Base-by-base conservation (phyloP, 1,139 yeast genomes). In the Pichia sp. region DNA sequence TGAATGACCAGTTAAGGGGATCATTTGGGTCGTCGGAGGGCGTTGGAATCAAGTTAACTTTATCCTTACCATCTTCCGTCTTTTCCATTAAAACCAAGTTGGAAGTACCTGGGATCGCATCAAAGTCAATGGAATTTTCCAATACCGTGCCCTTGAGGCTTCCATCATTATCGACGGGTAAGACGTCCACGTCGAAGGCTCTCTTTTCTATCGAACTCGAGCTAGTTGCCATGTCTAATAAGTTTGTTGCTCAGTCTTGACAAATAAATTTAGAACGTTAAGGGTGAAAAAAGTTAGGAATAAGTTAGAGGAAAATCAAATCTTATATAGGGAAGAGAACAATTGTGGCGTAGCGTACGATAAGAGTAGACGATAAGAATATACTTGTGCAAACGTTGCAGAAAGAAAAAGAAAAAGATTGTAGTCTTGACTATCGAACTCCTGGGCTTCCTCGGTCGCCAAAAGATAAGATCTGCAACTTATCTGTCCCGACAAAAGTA, bases 91-190 rank as follows among this genome's bases (percentile, higher is more conserved):
- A 87, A 17, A 84, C 79, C 49, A 84, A 71, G 55, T 80, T 83
- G 10, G 81, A 73, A 5, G 87, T 83, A 30, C 89, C 89, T 0
- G 89, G 89, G 42, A 82, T 75, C 9, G 75, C 72, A 24, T 76
- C 74, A 52, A 64, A 69, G 61, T 74, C 73, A 30, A 46, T 46
- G 33, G 36, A 29, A 29, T 20, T 16, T 31, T 46, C 48, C 10
- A 44, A 10, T 43, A 24, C 20, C 29, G 33, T 29, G 33, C 14
- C 33, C 31, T 20, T 10, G n/a, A 14, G 14, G 7, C n/a, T 44
- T 14, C 16, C 40, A 6, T 46, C 48, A 4, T n/a, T 30, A 6
- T 17, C 20, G 34, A 45, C 48, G n/a, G 31, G 36, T 24, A 27
- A 6, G 16, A 45, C 34, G 16, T 29, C 38, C 17, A 45, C 34